Evolutionary conservation across 495 filamentous ascomycete species (phyloP).

Genomic region (Pyronema omphalodes): DNA sequence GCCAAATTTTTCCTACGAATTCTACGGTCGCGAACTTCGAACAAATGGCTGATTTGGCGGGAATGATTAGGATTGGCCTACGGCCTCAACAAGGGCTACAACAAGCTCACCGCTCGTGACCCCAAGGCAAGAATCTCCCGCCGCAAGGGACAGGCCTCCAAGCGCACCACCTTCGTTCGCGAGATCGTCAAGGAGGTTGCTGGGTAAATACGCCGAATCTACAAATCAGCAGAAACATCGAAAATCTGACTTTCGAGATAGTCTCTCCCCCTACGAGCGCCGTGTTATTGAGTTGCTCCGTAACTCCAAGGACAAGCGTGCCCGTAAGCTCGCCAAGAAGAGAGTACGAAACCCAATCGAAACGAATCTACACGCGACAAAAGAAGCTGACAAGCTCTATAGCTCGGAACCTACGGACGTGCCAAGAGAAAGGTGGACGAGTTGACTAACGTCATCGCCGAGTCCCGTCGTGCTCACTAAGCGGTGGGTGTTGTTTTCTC

Average conservation of each 20-base stretch:
- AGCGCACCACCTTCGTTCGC: slow-evolving; percentile 80
- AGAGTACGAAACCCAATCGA: slow-evolving; percentile 40
- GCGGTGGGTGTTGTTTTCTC: slow-evolving; percentile 4
- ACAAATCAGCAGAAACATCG: slow-evolving; percentile 14
- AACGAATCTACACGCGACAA: background rate
- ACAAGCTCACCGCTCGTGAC: slow-evolving; percentile 66
- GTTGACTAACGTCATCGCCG: slow-evolving; percentile 90
- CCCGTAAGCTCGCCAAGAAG: slow-evolving; percentile 98
- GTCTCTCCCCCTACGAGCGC: slow-evolving; percentile 92
- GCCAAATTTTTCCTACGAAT: slow-evolving; percentile 1
- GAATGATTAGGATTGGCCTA: slow-evolving; percentile 43
- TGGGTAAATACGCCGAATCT: slow-evolving; percentile 37
- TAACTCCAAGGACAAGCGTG: slow-evolving; percentile 98
- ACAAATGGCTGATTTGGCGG: background rate
- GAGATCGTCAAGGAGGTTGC: slow-evolving; percentile 92
- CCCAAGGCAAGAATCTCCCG: slow-evolving; percentile 72
- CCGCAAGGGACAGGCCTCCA: slow-evolving; percentile 79
- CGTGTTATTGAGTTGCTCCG: slow-evolving; percentile 96
- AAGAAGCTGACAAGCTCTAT: slow-evolving; percentile 8
- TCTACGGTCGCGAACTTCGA: background rate
- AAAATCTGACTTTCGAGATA: slow-evolving; percentile 7
- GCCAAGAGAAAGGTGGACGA: slow-evolving; percentile 99
- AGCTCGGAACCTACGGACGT: slow-evolving; percentile 92
- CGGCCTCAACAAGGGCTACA: slow-evolving; percentile 81
- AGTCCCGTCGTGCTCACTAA: slow-evolving; percentile 52